phyloP scores from a whole-genome alignment of 805 yeast genomes.

The Yamadazyma takamatsuzukensis region DNA sequence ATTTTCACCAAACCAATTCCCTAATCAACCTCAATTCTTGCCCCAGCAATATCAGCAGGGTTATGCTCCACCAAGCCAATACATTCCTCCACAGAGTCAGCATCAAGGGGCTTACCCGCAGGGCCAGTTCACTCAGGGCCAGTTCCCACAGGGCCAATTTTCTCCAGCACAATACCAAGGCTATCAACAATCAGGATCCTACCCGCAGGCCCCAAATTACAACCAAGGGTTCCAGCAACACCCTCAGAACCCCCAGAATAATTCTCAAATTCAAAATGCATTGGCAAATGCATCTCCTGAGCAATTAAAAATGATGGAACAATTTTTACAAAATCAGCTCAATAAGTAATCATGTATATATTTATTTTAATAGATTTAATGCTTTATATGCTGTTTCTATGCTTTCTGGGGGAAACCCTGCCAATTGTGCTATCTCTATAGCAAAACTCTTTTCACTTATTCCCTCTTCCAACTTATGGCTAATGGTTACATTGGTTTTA shows the following conservation, averaged over 20 bases:
- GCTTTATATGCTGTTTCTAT: conserved; percentile 46
- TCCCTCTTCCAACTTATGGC: conserved; percentile 63
- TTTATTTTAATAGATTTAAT: conserved; percentile 9
- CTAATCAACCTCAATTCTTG: conserved; percentile 1
- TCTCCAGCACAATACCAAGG: neutral
- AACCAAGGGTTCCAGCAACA: neutral
- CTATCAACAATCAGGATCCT: neutral
- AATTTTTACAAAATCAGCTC: conserved; percentile 19
- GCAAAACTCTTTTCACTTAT: conserved; percentile 77
- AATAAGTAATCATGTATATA: conserved; percentile 10
- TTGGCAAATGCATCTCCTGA: conserved; percentile 14
- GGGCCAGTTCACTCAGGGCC: neutral
- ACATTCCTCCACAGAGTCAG: neutral
- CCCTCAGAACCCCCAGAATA: conserved; percentile 5
- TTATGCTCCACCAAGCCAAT: neutral
- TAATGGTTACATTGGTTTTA: conserved; percentile 32
- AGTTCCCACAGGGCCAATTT: neutral
- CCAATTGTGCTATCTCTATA: conserved; percentile 66
- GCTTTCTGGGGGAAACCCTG: conserved; percentile 71
- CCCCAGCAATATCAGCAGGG: too few relatives aligned
- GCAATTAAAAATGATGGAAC: conserved; percentile 25
- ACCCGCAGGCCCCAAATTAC: too few relatives aligned
- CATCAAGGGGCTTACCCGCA: neutral
- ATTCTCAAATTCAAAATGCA: conserved; percentile 8
- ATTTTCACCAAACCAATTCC: conserved; percentile 6